These are phyloP conservation scores for Alternaria infectoria DNA, from an alignment of 2,329 filamentous ascomycete species.

Conservation along the genomic window DNA sequence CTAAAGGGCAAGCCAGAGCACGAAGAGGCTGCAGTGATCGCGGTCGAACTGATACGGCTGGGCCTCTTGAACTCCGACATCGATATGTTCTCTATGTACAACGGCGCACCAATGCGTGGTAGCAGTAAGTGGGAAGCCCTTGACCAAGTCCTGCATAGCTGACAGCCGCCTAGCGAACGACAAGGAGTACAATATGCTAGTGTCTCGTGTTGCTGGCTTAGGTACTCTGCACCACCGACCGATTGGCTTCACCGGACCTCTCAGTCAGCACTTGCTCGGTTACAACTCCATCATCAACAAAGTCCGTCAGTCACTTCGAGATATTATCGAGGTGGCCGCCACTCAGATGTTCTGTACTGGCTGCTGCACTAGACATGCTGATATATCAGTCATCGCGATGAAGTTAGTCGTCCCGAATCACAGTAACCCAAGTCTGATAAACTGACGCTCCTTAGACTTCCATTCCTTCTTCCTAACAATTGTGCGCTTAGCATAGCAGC, in stretches of 20 bases:
- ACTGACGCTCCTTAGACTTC: slow-evolving; percentile 53
- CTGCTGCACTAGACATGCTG: slow-evolving; percentile 71
- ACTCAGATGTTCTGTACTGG: slow-evolving; percentile 81
- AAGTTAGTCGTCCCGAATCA: slow-evolving; percentile 61
- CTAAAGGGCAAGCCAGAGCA: slow-evolving; percentile 65
- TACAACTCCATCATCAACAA: slow-evolving; percentile 85
- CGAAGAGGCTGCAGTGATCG: slow-evolving; percentile 80
- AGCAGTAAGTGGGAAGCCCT: slow-evolving; percentile 32
- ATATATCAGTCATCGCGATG: slow-evolving; percentile 69
- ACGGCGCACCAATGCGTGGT: slow-evolving; percentile 66
- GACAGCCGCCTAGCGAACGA: slow-evolving; percentile 65
- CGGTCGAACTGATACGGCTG: slow-evolving; percentile 82
- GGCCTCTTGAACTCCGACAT: slow-evolving; percentile 74
- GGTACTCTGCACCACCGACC: slow-evolving; percentile 80
- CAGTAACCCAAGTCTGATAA: slow-evolving; percentile 31
- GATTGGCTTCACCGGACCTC: slow-evolving; percentile 91
- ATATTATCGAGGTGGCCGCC: slow-evolving; percentile 82
- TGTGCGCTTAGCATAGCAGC: slow-evolving; percentile 79
- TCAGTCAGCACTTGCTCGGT: slow-evolving; percentile 86
- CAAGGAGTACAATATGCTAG: slow-evolving; percentile 76
- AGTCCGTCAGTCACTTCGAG: slow-evolving; percentile 78
- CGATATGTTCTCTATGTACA: slow-evolving; percentile 64
- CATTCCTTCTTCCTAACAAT: slow-evolving; percentile 73
- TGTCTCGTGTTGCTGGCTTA: slow-evolving; percentile 85
- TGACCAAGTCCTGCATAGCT: slow-evolving; percentile 6